Evolutionary conservation across 2,329 filamentous ascomycete genomes (phyloP).

Genomic region (Botrytis squamosa): DNA sequence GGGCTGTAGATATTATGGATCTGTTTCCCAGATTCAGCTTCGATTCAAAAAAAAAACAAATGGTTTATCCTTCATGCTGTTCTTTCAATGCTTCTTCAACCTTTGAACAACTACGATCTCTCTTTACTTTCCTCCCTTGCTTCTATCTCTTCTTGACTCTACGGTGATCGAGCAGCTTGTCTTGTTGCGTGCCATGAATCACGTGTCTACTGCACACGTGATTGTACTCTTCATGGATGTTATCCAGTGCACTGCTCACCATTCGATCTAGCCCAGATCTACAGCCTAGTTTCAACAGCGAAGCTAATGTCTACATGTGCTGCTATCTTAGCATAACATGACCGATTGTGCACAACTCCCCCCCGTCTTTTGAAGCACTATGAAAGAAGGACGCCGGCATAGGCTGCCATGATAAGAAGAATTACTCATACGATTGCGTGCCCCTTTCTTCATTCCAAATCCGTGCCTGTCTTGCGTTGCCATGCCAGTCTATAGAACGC

Average conservation of each 20-base stretch:
- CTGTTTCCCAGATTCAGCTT: background rate
- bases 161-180: background rate
- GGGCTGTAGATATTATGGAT: background rate
- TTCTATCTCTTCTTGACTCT: background rate
- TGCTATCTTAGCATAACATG: background rate
- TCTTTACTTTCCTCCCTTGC: background rate
- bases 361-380: too few relatives aligned
- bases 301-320: background rate
- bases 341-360: background rate
- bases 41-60: background rate
- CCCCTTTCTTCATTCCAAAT: background rate
- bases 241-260: background rate
- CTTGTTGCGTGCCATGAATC: background rate
- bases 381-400: background rate
- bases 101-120: rapidly evolving
- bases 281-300: background rate
- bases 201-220: background rate
- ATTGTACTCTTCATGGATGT: background rate
- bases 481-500: background rate
- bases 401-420: background rate
- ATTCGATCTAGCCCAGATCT: background rate
- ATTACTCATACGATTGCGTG: background rate
- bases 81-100: background rate
- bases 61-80: background rate
- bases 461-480: background rate